Evolutionary conservation across 805 yeast species (phyloP), one percentile per base, ranked within the genome.

Genomic region (Ogataea nakhonphanomensis): DNA sequence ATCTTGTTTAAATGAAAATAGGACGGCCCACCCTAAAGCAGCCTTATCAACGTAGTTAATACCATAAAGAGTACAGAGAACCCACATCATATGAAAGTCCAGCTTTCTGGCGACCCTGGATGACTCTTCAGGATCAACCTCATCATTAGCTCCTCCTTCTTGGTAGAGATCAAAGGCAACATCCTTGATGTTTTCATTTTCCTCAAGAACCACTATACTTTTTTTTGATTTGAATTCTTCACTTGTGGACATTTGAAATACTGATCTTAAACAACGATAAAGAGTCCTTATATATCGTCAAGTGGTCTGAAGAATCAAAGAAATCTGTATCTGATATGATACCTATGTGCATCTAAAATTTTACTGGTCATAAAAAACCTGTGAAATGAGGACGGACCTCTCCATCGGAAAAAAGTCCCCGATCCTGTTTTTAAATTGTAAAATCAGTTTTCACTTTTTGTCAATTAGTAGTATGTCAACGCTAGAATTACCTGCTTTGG

Each of bases 11-110:
- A 69, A 44, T 1, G 50, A 43, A 31, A 51, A 51, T 35, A 58
- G 37, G 17, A 53, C 61, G 7, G 62, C 61, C 61, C 61, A 54
- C 25, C 53, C 54, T 14, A 58, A 38, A 10, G 62, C 50, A 26
- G 59, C 59, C 37, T 58, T 58, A 45, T 58, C 61, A n/a, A 56
- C 62, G 37, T 58, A 56, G 41, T 58, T 58, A 28, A 56, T 46
- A 39, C 62, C 55, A 43, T 57, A 58, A 10, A 61, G 45, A 5
- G 48, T 27, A 38, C 54, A 49, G n/a, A 63, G 40, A 9, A 63
- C 37, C 22, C 65, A 67, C 44, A 69, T 44, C 44, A 68, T 43
- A 34, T 60, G 51, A 37, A 35, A 40, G 49, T 69, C 72, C 14
- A 68, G 45, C 45, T 64, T 67, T 35, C 65, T 50, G 28, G 61